A percentile compares a stretch with the other conserved stretches of the same genome.
These are phyloP conservation scores for Stemphylium vesicarium DNA, from an alignment of 2,329 filamentous ascomycete species.

Conservation along the genomic window DNA sequence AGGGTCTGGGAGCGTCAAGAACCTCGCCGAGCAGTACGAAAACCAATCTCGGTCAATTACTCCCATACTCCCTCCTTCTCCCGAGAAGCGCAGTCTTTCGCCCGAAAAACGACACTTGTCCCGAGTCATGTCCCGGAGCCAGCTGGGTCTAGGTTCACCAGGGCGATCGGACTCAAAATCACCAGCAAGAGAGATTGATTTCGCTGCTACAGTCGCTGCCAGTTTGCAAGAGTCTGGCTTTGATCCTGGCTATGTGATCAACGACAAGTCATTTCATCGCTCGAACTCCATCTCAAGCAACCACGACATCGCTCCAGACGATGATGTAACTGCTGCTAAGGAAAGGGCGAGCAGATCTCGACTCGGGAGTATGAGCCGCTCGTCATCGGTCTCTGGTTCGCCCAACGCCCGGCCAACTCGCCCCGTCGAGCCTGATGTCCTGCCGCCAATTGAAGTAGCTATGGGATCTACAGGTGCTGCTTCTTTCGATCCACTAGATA, in stretches of 20 bases:
- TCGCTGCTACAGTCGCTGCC: conserved; percentile 56
- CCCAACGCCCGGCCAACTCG: conserved; percentile 29
- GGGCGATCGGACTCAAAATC: conserved; percentile 32
- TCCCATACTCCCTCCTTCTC: conserved; percentile 20
- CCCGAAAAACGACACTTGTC: conserved; percentile 23
- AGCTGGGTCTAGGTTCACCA: conserved; percentile 27
- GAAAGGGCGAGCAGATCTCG: conserved; percentile 39
- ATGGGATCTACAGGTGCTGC: conserved; percentile 40
- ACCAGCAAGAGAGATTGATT: conserved; percentile 52
- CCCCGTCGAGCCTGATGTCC: conserved; percentile 28
- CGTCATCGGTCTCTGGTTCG: conserved; percentile 37
- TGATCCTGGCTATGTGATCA: conserved; percentile 53
- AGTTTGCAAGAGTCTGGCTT: conserved; percentile 56
- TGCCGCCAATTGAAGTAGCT: conserved; percentile 44
- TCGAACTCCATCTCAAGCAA: conserved; percentile 33
- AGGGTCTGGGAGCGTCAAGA: conserved; percentile 29
- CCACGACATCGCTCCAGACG: conserved; percentile 41
- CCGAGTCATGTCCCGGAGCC: conserved; percentile 23
- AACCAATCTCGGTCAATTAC: conserved; percentile 29
- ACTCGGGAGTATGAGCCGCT: conserved; percentile 38
- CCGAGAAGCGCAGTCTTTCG: conserved; percentile 22
- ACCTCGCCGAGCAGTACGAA: conserved; percentile 33
- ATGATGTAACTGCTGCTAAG: conserved; percentile 41
- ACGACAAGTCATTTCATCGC: conserved; percentile 48
- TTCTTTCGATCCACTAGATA: conserved; percentile 47